Base-by-base conservation (phyloP, 805 yeast genomes). In the Cyberlindnera samutprakarnensis region DNA sequence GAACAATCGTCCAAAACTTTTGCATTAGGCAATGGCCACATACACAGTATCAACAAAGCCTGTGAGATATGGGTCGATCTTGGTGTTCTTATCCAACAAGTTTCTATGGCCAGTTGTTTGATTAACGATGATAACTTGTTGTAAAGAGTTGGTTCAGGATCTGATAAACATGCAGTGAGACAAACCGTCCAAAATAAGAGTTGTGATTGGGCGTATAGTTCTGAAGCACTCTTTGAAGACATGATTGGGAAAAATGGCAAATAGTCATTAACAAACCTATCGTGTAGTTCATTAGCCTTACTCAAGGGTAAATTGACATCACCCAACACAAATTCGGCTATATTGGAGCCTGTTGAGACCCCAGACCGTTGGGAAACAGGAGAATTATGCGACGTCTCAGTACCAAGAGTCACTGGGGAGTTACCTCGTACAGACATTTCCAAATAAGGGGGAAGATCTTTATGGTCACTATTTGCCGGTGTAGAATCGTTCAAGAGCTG, bases 21-120 rank as follows among this genome's bases (percentile, higher is more conserved):
- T 49, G 83, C 88, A 49, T 87, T 87, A 0, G 96, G 96, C 27
- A 88, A 56, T 0, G 96, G 96, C 96, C 96, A 88, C 12, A 76
- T 75, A 18, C 88, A 75, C 18, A 88, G 62, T n/a, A 88, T 79
- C 17, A 88, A 60, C 24, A 88, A 62, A 0, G 96, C 94, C 51
- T 88, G 96, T 7, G 88, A 85, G 24, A 88, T 88, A 54, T 88
- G 95, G 0, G 96, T 84, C 3, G 95, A 83, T 50, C 96, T 68
- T 3, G 96, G 96, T 0, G 96, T 88, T 36, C 88, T 64, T 30
- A 87, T 75, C 94, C 95, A 85, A 57, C 95, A 86, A 0, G 94
- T 84, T 49, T 84, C 94, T 32, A 85, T 85, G 0, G 95, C 95
- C 43, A 87, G 61, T 48, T 84, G 92, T 48, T 83, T 84, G 43